These are phyloP conservation scores for Leccinum proximum DNA, from an alignment of 1,284 basidiomycete species.

Conservation along the genomic window DNA sequence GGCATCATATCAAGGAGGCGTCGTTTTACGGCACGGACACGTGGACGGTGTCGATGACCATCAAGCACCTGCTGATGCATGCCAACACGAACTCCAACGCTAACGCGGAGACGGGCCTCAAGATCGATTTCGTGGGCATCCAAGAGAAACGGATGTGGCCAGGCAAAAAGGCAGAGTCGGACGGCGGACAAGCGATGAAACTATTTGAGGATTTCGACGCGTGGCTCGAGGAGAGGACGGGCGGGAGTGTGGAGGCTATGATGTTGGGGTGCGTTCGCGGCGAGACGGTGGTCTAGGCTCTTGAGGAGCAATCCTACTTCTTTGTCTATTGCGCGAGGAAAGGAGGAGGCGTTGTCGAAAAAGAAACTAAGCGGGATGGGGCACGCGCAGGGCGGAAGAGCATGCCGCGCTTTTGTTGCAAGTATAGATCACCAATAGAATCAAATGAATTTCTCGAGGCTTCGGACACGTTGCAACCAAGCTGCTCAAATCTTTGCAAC, in stretches of 20 bases:
- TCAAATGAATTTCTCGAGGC: not conserved
- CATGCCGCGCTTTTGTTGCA: not conserved
- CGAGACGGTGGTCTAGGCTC: constrained; percentile 35
- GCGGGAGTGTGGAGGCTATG: constrained; percentile 60
- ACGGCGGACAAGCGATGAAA: constrained; percentile 57
- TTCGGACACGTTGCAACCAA: not conserved
- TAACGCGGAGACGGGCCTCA: constrained; percentile 24
- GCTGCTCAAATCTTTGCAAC: not conserved
- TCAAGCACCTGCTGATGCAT: constrained; percentile 46
- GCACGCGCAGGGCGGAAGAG: not conserved
- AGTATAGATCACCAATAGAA: not conserved
- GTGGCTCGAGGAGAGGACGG: constrained; percentile 60
- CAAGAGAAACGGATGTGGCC: constrained; percentile 81
- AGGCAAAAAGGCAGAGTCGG: constrained; percentile 53
- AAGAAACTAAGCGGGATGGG: not conserved
- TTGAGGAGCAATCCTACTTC: not conserved
- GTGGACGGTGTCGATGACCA: constrained; percentile 71
- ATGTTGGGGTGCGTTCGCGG: constrained; percentile 71
- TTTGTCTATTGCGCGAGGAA: not conserved
- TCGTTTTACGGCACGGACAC: constrained; percentile 76
- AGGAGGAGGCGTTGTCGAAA: too few species aligned
- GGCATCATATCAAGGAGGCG: constrained; percentile 92
- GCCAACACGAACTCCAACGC: constrained; percentile 3
- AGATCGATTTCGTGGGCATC: constrained; percentile 68
- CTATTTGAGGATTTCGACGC: constrained; percentile 64